phyloP scores from a whole-genome alignment of 352 stramenopile genomes.

The Globisporangium acanthophoron region DNA sequence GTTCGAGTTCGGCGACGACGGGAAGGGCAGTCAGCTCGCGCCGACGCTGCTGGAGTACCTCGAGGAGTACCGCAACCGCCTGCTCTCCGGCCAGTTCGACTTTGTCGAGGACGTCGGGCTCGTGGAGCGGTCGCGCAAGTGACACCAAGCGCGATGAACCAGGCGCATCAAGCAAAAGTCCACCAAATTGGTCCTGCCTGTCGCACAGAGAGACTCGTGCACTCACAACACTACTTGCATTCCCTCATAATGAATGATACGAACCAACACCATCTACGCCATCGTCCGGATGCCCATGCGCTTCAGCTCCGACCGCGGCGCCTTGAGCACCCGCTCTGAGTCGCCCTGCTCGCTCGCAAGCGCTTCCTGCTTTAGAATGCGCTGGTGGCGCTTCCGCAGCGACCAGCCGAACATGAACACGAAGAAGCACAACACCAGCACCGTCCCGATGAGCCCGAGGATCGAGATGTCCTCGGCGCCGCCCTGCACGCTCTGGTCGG shows the following conservation, averaged over 20 bases:
- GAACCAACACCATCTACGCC: constrained; percentile 16
- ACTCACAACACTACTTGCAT: background rate
- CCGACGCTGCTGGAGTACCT: constrained; percentile 63
- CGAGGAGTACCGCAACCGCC: constrained; percentile 74
- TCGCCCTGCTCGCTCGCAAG: constrained; percentile 3
- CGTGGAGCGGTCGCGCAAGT: constrained; percentile 72
- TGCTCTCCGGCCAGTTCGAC: constrained; percentile 77
- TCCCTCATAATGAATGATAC: constrained; percentile 1
- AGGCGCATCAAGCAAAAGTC: background rate
- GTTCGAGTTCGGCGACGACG: constrained; percentile 65
- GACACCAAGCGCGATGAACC: background rate
- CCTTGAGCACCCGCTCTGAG: constrained; percentile 16
- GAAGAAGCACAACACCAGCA: constrained; percentile 51
- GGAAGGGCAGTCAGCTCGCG: constrained; percentile 39
- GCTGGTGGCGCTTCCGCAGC: constrained; percentile 47
- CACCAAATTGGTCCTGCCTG: background rate
- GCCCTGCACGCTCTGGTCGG: constrained; percentile 50
- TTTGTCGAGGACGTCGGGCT: constrained; percentile 81
- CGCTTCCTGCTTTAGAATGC: constrained; percentile 24
- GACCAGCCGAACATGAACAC: constrained; percentile 58
- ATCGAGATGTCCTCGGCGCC: constrained; percentile 67
- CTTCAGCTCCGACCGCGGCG: constrained; percentile 37
- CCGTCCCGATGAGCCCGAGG: constrained; percentile 46
- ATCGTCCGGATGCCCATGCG: constrained; percentile 65
- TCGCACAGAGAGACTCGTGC: background rate